Evolutionary conservation across 257 asterid genomes (phyloP).

Genomic region (Thymus mandschuricus): DNA sequence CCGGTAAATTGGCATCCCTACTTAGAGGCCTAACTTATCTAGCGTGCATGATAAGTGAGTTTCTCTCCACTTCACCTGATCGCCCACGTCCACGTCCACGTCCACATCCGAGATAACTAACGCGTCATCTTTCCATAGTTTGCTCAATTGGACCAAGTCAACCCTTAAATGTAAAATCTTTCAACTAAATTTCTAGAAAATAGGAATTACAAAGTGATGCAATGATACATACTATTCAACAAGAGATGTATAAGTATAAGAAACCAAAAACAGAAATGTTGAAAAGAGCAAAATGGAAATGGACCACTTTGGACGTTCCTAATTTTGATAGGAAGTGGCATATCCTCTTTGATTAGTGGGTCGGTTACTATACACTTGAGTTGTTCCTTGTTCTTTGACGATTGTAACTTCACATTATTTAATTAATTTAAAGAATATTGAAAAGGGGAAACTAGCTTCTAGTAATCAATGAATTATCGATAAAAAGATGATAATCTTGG

Average conservation of each 20-base stretch:
- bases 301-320: conserved; percentile 15
- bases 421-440: too few species aligned
- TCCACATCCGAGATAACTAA: too few species aligned
- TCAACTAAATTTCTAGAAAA: too few species aligned
- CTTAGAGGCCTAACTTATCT: too few species aligned
- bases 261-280: background rate
- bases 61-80: too few species aligned
- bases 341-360: conserved; percentile 21
- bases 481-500: background rate
- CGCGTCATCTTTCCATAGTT: too few species aligned
- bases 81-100: too few species aligned
- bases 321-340: background rate
- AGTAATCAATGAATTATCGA: background rate
- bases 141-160: too few species aligned
- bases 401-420: background rate
- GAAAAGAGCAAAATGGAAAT: background rate
- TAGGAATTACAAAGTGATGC: background rate
- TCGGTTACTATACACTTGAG: conserved; percentile 3
- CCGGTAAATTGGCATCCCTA: too few species aligned
- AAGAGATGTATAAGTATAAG: background rate
- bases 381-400: conserved; percentile 24
- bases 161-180: too few species aligned
- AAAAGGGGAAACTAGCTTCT: background rate
- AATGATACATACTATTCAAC: background rate
- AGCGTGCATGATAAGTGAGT: too few species aligned